Base-by-base conservation (phyloP, 2,329 filamentous ascomycete genomes). In the Chrysosporium keratinophilum region DNA sequence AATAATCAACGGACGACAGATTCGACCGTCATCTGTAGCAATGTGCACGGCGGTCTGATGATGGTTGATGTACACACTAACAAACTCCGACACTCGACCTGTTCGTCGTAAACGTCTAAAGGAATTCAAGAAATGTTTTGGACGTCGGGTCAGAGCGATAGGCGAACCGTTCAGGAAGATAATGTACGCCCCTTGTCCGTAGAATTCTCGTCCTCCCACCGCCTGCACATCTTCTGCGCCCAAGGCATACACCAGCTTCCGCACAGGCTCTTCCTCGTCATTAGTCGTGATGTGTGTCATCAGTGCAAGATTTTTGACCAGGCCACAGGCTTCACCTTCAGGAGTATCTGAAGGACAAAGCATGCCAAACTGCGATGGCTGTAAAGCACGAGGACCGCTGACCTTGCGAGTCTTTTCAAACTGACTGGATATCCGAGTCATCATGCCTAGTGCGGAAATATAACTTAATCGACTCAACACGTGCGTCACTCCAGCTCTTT, bases 241-340 rank as follows among this genome's bases (percentile, higher is more conserved):
- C 23, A 97, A 77, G 54, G 87, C 83, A 65, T 90, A 93, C 1
- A 96, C 83, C 67, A 94, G 82, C 63, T 88, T 84, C 63, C 84
- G 85, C 14, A 98, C 87, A 0, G 93, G 90, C 15, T 83, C 88
- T 66, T 97, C 93, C 54, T 96, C 89, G 54, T 95, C 88, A 59
- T 95, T 88, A 1, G 93, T 98, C 0, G 93, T 98, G 62, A 98
- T 97, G 65, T 98, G 94, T 50, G 94, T 98, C 93, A 98, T 98
- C 54, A 98, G 76, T 7, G 93, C 93, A 74, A 98, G 72, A 65
- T 98, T 98, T 77, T 98, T 98, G 62, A 98, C 90, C 54, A 98
- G 74, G 77, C 93, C 93, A 73, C 93, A 98, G 10, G 93, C 90
- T 74, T 98, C 93, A 72, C 93, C 93, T 83, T 98, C 93, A 5